Percentiles rank a stretch among this genome's conserved stretches.
Conservation (phyloP, 2,329 filamentous ascomycete species). For the Eutypella sp. region DNA sequence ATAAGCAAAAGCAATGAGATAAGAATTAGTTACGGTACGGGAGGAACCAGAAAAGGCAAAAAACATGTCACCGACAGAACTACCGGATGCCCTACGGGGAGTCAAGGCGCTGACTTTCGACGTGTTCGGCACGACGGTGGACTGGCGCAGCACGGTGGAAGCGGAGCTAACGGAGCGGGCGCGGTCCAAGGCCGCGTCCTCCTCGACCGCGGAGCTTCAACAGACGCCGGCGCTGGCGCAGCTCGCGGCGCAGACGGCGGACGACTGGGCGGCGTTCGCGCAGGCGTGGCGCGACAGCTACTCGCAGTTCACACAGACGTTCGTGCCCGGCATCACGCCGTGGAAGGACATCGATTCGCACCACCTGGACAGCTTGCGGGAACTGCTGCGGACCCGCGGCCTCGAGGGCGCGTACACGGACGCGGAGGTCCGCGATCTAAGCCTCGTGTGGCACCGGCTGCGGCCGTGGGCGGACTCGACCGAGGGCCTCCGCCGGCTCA, state of each 20-base stretch:
- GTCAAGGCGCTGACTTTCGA: constrained; percentile 65
- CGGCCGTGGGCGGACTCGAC: constrained; percentile 63
- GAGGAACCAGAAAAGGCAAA: too few relatives aligned
- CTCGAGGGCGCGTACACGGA: constrained; percentile 57
- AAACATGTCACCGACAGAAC: constrained; percentile 10
- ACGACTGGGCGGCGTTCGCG: constrained; percentile 61
- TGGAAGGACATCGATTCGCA: constrained; percentile 73
- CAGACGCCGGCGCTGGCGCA: constrained; percentile 41
- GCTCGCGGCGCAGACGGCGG: constrained; percentile 44
- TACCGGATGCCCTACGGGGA: constrained; percentile 11
- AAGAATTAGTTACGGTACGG: too few relatives aligned
- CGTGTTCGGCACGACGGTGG: constrained; percentile 74
- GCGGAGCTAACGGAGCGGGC: constrained; percentile 51
- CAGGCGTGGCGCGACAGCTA: constrained; percentile 68
- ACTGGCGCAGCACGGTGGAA: constrained; percentile 68
- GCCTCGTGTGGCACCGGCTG: constrained; percentile 67
- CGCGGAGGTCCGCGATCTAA: constrained; percentile 58
- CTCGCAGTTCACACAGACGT: constrained; percentile 50
- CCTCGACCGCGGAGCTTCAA: constrained; percentile 38
- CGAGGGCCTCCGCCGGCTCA: constrained; percentile 49
- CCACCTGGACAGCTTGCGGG: constrained; percentile 57
- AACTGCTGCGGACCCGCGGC: constrained; percentile 51
- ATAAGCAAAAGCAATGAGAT: too few relatives aligned
- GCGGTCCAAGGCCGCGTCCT: constrained; percentile 42
- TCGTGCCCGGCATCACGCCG: constrained; percentile 40